Evolutionary conservation across 441 rosid species (phyloP), one percentile per base, ranked within the genome.

Genomic region (Jatropha podagrica): DNA sequence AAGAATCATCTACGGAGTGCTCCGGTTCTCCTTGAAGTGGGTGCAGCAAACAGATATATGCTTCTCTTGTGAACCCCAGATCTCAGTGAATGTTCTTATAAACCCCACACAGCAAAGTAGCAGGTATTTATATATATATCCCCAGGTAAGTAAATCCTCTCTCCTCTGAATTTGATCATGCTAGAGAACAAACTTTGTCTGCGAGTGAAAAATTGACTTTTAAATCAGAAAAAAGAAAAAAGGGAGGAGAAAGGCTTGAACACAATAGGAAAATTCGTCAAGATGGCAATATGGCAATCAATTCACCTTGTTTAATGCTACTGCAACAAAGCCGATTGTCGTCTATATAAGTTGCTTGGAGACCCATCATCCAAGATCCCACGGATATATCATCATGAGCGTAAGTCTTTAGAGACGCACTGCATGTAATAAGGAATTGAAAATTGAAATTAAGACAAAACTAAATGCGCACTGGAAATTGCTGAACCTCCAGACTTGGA

Each of bases 331-430:
- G 85, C 64, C 89, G 90, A 81, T 88, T 90, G 83, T 96, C 98
- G 23, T 96, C 98, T 81, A 88, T 90, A 72, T 91, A 92, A 68
- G 98, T 90, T 76, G 96, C 91, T 73, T 86, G 90, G 64, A 96
- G 72, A 75, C 99, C 98, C 84, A 96, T 91, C 97, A 96, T 91
- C 99, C 98, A 96, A 71, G 99, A 96, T 51, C 99, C 99, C 2
- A 92, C 78, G 9, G 99, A 87, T 78, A 69, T 83, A 84, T 96
- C 98, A 73, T 96, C 99, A 79, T 86, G 87, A 44, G 96, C 97
- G 70, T 91, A 94, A 64, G 88, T 83, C 88, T 94, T 94, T 81
- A 96, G 86, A 46, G 95, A 90, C 74, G 93, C 98, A 84, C 99
- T 96, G 93, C 86, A 76, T 37, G 69, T 63, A 54, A 78, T 41